phyloP scores from a whole-genome alignment of 176 grass and related monocot genomes.

The Musa acuminata region DNA sequence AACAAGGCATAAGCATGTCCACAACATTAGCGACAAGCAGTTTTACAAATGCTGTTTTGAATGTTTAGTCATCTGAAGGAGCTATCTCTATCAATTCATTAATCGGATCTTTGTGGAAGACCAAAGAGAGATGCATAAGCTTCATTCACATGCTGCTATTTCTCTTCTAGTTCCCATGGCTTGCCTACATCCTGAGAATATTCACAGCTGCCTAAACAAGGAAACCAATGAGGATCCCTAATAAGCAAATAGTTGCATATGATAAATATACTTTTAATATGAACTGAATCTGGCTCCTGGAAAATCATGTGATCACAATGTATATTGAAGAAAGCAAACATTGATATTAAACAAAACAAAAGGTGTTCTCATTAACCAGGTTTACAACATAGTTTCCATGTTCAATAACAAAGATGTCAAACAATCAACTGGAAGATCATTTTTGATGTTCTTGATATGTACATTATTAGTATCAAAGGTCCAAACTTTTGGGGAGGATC shows the following conservation, averaged over 20 bases:
- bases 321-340: background rate
- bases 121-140: background rate
- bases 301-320: background rate
- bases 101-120: background rate
- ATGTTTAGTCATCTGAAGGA: background rate
- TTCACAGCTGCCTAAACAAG: background rate
- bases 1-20: too few relatives aligned
- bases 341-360: background rate
- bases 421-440: too few relatives aligned
- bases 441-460: too few relatives aligned
- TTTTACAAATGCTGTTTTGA: background rate
- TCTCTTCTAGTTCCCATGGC: too few relatives aligned
- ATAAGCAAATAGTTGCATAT: too few relatives aligned
- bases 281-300: background rate
- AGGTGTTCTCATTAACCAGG: too few relatives aligned
- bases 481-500: too few relatives aligned
- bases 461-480: too few relatives aligned
- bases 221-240: background rate
- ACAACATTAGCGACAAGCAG: background rate
- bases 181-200: background rate
- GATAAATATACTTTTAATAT: background rate
- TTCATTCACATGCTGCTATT: background rate
- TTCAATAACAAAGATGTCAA: too few relatives aligned
- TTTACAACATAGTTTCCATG: too few relatives aligned
- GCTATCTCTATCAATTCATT: background rate